Evolutionary conservation across 2,329 filamentous ascomycete species (phyloP).

Genomic region (Acarospora socialis): DNA sequence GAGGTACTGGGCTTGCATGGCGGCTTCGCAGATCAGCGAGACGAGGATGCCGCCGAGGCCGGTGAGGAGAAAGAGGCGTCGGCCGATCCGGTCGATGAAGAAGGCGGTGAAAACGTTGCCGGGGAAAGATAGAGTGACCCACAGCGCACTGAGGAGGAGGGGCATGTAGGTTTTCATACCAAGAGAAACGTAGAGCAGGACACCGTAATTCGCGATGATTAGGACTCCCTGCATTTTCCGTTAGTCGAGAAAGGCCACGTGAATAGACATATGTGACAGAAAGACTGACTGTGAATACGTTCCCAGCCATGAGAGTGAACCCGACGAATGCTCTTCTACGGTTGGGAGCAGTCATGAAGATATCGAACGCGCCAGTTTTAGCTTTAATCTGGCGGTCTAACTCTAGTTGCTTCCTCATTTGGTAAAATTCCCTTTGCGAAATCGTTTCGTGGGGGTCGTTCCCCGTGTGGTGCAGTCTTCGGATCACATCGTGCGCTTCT

Average conservation of each 20-base stretch:
- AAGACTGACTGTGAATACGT: conserved; percentile 24
- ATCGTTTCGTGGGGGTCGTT: conserved; percentile 25
- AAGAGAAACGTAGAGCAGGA: conserved; percentile 25
- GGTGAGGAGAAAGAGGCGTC: conserved; percentile 29
- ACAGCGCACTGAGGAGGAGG: conserved; percentile 30
- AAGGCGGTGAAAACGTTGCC: conserved; percentile 29
- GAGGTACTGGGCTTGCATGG: conserved; percentile 23
- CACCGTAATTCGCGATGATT: conserved; percentile 27
- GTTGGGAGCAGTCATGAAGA: conserved; percentile 29
- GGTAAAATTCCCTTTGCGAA: conserved; percentile 28
- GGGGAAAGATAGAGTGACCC: conserved; percentile 28
- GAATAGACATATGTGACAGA: no score
- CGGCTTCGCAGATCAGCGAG: conserved; percentile 26
- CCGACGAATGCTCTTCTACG: conserved; percentile 27
- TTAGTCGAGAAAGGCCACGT: no score
- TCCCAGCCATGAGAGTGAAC: conserved; percentile 27
- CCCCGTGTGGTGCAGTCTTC: conserved; percentile 29
- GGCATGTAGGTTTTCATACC: conserved; percentile 26
- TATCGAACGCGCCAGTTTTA: conserved; percentile 24
- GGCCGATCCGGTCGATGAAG: conserved; percentile 26
- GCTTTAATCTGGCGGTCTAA: conserved; percentile 23
- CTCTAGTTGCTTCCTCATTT: conserved; percentile 31
- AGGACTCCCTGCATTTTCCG: conserved; percentile 15
- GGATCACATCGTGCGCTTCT: conserved; percentile 27
- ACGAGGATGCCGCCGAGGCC: conserved; percentile 29